Evolutionary conservation across 345 rosid genomes (phyloP), one percentile per base, ranked within the genome.

Genomic region (Eucalyptus microcorys): DNA sequence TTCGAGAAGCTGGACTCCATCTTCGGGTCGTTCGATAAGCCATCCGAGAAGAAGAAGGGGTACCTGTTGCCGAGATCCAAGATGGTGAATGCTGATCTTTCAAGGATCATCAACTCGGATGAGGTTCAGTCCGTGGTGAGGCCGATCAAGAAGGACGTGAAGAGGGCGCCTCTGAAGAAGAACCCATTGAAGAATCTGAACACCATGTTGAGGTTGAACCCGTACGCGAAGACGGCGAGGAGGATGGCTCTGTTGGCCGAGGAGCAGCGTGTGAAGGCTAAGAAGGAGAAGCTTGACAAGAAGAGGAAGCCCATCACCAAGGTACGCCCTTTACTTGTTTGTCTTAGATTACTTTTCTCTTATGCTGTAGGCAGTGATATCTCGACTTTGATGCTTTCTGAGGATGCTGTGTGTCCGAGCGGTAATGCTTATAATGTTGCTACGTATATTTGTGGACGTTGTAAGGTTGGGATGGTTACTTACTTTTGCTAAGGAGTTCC

Each of bases 231-330:
- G 95, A 96, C 99, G 19, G 99, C 99, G 0, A 94, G 92, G 96
- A 95, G 99, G 92, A 98, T 96, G 99, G 88, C 99, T 5, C 92
- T 98, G 34, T 91, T 98, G 91, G 99, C 99, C 7, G 99, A 98
- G 93, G 97, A 94, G 11, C 95, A 97, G 92, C 96, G 99, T 10
- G 96, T 98, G 30, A 97, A 97, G 93, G 85, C 98, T 24, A 98
- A 98, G 98, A 95, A 97, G 96, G 99, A 98, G 96, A 98, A 98
- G 93, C 96, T 98, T 34, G 97, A 97, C 80, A 95, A 92, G 94
- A 97, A 96, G 94, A 95, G 99, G 91, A 95, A 92, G 87, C 89
- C 93, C 32, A 66, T 93, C 85, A 48, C 96, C 8, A 98, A 98
- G 99, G 99, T 98, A 95, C 87, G 80, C 1, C 68, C 42, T 53